These are phyloP conservation scores for Talaromyces nanjingensis DNA, from an alignment of 495 filamentous ascomycete genomes.

Conservation along the genomic window DNA sequence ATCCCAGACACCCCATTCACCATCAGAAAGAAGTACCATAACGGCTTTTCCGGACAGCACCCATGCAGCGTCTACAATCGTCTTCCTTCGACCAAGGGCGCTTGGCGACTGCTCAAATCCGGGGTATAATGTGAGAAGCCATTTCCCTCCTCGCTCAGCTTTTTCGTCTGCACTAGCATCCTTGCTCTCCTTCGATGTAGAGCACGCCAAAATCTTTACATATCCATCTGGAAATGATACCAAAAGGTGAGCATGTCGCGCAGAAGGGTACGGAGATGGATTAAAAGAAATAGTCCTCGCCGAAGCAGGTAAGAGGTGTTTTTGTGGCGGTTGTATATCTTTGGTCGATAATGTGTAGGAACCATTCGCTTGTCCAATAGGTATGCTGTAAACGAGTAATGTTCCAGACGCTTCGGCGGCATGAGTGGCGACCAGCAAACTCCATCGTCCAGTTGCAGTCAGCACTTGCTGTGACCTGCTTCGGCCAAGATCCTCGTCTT, in stretches of 20 bases:
- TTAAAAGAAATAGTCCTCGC: constrained; percentile 68
- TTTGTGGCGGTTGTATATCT: constrained; percentile 53
- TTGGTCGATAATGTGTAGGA: constrained; percentile 30
- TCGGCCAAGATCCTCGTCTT: constrained; percentile 21
- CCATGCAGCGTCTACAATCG: constrained; percentile 77
- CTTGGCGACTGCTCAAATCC: constrained; percentile 45
- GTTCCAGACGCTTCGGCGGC: constrained; percentile 62
- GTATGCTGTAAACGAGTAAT: constrained; percentile 49
- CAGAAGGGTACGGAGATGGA: constrained; percentile 51
- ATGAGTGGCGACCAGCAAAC: constrained; percentile 52
- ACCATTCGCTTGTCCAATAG: constrained; percentile 23
- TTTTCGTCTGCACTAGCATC: constrained; percentile 25
- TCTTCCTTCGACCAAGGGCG: constrained; percentile 54
- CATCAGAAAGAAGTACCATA: constrained; percentile 70
- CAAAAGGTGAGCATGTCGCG: constrained; percentile 54
- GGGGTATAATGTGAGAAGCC: constrained; percentile 64
- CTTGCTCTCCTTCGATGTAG: constrained; percentile 24
- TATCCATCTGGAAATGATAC: constrained; percentile 60
- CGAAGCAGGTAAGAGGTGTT: constrained; percentile 56
- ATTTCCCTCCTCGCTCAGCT: constrained; percentile 36
- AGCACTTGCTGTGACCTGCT: constrained; percentile 17
- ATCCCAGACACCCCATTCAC: constrained; percentile 95
- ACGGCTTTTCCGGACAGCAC: constrained; percentile 70
- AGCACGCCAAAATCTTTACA: constrained; percentile 58
- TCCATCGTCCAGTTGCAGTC: constrained; percentile 30